Percentiles rank a stretch among this genome's conserved stretches.
Evolutionary conservation across 805 yeast species (phyloP).

Genomic region (Cyberlindnera maritima): DNA sequence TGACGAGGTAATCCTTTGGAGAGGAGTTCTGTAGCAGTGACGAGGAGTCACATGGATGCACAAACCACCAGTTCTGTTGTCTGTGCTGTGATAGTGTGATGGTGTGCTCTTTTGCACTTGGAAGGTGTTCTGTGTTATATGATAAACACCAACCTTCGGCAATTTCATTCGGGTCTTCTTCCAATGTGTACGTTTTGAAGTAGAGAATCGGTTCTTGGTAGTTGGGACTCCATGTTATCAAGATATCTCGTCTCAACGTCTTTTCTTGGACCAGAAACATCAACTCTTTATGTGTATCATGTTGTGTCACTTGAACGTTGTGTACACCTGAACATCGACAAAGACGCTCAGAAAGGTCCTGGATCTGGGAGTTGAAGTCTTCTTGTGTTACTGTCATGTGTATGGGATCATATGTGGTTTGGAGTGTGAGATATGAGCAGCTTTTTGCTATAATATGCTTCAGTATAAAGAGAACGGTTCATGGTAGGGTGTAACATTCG

Average conservation of each 20-base stretch:
- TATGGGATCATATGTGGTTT: neutral
- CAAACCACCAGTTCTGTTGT: conserved; percentile 22
- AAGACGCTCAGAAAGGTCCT: neutral
- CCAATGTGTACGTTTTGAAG: conserved; percentile 7
- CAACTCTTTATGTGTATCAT: neutral
- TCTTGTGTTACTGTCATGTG: neutral
- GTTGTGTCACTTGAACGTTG: neutral
- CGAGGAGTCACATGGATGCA: conserved; percentile 43
- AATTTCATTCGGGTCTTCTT: neutral
- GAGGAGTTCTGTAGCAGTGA: conserved; percentile 27
- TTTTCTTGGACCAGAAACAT: neutral
- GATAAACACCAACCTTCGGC: conserved; percentile 6
- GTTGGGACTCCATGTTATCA: conserved; percentile 2
- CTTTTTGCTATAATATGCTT: too few relatives aligned
- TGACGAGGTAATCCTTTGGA: conserved; percentile 22
- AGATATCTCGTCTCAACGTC: neutral
- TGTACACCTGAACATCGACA: neutral
- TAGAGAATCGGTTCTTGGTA: conserved; percentile 16
- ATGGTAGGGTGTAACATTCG: too few relatives aligned
- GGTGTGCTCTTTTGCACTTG: neutral
- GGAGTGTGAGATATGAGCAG: too few relatives aligned
- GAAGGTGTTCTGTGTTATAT: conserved; percentile 1
- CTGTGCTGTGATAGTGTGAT: conserved; percentile 12
- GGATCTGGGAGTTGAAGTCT: neutral
- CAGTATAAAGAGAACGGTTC: too few relatives aligned